Evolutionary conservation across 495 filamentous ascomycete species (phyloP).

Genomic region (Gamarada debralockiae): DNA sequence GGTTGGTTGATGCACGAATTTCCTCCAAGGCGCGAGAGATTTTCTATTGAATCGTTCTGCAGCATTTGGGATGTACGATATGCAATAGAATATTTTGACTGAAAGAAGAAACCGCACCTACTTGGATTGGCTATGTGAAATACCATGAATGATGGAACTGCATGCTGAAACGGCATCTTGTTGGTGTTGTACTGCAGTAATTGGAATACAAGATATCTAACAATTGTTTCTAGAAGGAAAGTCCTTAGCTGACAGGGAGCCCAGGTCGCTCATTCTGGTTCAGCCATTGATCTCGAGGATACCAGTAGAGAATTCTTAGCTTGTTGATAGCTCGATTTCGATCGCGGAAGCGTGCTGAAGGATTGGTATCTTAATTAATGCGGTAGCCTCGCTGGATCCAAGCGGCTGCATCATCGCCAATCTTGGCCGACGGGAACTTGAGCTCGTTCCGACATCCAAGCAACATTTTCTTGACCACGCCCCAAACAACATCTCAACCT

Average conservation of each 20-base stretch:
- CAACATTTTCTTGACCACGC: slow-evolving; percentile 12
- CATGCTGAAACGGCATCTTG: no score
- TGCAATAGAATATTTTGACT: slow-evolving; percentile 23
- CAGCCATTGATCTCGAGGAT: no score
- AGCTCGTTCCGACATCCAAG: slow-evolving; percentile 1
- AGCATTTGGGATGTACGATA: slow-evolving; percentile 28
- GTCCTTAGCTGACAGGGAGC: no score
- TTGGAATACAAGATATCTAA: no score
- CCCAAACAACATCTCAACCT: slow-evolving; percentile 15
- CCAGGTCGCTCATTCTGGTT: no score
- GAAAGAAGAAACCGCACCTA: no score
- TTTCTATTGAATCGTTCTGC: slow-evolving; percentile 20
- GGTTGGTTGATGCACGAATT: slow-evolving; percentile 17
- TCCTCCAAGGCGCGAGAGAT: slow-evolving; percentile 23
- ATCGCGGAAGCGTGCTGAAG: neutral
- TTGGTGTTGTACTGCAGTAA: neutral
- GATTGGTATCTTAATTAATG: neutral
- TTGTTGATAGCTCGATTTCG: neutral
- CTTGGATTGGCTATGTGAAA: no score
- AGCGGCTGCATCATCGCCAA: slow-evolving; percentile 14
- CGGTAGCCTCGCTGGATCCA: neutral
- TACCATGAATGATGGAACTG: no score
- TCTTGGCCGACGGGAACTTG: slow-evolving; percentile 5
- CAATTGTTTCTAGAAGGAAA: no score
- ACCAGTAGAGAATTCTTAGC: no score